Base-by-base conservation (phyloP, 2,329 filamentous ascomycete species). In the Curvularia hawaiiensis region DNA sequence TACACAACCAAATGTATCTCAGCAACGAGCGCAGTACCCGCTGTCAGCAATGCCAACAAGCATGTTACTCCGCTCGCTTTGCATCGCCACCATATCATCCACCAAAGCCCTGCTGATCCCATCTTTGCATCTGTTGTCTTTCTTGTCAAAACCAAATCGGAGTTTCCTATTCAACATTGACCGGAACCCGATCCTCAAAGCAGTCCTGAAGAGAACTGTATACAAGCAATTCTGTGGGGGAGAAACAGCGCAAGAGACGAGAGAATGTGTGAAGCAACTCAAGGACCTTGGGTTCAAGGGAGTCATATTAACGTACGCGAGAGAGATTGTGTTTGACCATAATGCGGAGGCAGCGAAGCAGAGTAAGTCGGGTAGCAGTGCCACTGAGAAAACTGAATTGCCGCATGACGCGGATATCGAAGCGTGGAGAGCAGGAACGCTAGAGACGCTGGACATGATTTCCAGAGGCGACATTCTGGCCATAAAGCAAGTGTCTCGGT, bases 181-280 rank as follows among this genome's bases (percentile, higher is more conserved):
- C 69, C 82, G 79, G 49, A 96, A 96, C 70, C 85, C 86, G 0
- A 44, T 94, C 1, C 81, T 96, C n/a, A 86, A 87, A 43, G 84
- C 80, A 52, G 72, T 92, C 41, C 79, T 97, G 52, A 91, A 92
- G 72, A 85, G 88, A 71, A 95, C 91, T 0, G 90, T 97, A 66
- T 97, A 97, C 76, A 87, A 88, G 40, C 93, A 97, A 69, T 97
- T 96, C 74, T 97, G 93, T 75, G 91, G 91, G 0, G 93, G 93
- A 40, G 90, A 92, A 74, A 90, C 85, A 44, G 80, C 84, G 1
- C 64, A 73, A 3, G 90, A 96, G 75, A 89, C 96, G 4, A 80
- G 80, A 49, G 77, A 75, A 39, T 74, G 70, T 28, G 92, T 89
- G 0, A 84, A 92, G 38, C 71, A 82, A 2, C 78, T 83, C 4